Base-by-base conservation (phyloP, 2,329 filamentous ascomycete species). In the Ophiognomonia clavigignenti-juglandacearum region DNA sequence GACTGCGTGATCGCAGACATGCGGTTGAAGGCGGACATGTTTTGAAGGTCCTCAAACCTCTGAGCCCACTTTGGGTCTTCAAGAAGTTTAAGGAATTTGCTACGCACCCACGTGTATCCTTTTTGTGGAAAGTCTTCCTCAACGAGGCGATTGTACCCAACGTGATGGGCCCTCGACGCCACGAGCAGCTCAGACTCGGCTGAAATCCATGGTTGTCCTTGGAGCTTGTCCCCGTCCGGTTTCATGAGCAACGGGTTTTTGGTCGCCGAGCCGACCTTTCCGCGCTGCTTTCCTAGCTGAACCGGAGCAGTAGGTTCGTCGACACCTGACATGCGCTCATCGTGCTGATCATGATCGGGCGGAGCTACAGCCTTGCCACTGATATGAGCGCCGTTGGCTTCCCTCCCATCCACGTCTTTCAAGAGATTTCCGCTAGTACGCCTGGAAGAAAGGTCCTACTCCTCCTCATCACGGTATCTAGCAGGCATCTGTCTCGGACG, bases 401-500 rank as follows among this genome's bases (percentile, higher is more conserved):
- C 29, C 7, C 14, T 26, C 7, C 19, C 32, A n/a, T 9, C 32
- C 11, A 26, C 31, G 29, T 22, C 20, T 26, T 23, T 37, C 34
- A 11, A 26, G 11, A 23, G 13, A n/a, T 39, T 45, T 31, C 41
- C 36, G 34, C 34, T 6, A 19, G 26, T 26, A 32, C 35, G 41
- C 46, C 32, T 42, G 19, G 5, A 26, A 24, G 45, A 39, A 43
- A 49, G 40, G 35, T 49, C 50, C 50, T 52, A 52, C 42, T 52
- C 50, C 37, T 47, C 51, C 44, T 31, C 19, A 19, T 51, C 48
- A 34, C 51, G 51, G 44, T 53, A 53, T 29, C 51, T 47, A 26
- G 51, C 51, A 31, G 51, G 51, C 38, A 39, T 53, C 44, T 51
- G 48, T 23, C 51, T 48, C 31, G 38, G 43, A n/a, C 51, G 47